phyloP scores from a whole-genome alignment of 495 filamentous ascomycete genomes.

The Hyphodiscus hymeniophilus region DNA sequence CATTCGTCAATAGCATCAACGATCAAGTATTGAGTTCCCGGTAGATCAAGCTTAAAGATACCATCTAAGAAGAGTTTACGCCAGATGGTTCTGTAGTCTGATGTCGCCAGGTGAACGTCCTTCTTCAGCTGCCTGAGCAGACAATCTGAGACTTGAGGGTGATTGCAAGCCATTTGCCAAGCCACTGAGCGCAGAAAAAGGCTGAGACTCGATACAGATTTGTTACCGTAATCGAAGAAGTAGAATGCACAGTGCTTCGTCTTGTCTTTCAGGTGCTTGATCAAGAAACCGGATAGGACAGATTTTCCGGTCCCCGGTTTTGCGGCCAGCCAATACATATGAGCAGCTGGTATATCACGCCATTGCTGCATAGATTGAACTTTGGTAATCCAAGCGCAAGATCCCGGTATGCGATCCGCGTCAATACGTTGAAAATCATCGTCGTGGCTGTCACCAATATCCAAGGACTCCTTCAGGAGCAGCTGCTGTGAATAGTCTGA shows the following conservation, averaged over 20 bases:
- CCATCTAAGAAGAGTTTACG: constrained; percentile 29
- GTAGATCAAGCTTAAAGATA: constrained; percentile 18
- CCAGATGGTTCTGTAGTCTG: constrained; percentile 29
- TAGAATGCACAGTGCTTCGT: constrained; percentile 24
- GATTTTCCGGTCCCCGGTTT: constrained; percentile 31
- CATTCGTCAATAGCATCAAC: constrained; percentile 38
- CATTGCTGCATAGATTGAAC: constrained; percentile 18
- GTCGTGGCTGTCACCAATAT: constrained; percentile 10
- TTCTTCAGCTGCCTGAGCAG: constrained; percentile 22
- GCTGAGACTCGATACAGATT: constrained; percentile 21
- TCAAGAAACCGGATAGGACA: constrained; percentile 22
- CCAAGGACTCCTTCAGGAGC: constrained; percentile 22
- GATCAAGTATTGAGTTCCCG: constrained; percentile 30
- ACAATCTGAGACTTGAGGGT: constrained; percentile 8
- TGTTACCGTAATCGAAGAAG: constrained; percentile 31
- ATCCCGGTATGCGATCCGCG: constrained; percentile 23
- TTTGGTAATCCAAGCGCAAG: constrained; percentile 26
- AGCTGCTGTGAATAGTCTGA: constrained; percentile 4
- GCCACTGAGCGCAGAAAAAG: constrained; percentile 29
- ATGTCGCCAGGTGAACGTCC: constrained; percentile 17
- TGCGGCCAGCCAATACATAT: constrained; percentile 26
- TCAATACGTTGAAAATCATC: constrained; percentile 14
- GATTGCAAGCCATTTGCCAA: constrained; percentile 29
- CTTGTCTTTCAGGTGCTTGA: constrained; percentile 16
- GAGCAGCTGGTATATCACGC: constrained; percentile 12